phyloP scores from a whole-genome alignment of 768 basidiomycete species.

The Auricularia sp. region DNA sequence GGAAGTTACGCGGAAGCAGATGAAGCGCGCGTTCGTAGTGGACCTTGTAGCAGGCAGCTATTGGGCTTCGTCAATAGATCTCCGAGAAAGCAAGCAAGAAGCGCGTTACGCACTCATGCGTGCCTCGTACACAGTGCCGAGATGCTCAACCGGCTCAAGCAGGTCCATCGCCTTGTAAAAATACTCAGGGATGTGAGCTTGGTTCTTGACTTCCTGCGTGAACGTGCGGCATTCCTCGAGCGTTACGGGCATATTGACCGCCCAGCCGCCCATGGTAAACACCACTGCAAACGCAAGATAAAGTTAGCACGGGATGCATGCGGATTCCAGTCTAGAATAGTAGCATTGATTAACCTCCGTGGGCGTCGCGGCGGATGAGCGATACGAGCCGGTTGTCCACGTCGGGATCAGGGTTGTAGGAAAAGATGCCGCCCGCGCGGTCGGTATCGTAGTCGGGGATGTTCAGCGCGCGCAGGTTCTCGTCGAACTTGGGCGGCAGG shows the following conservation, averaged over 20 bases:
- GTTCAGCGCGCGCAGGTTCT: constrained; percentile 4
- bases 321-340: neutral
- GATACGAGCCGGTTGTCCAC: constrained; percentile 10
- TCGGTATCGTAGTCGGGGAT: constrained; percentile 11
- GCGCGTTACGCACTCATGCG: constrained; percentile 11
- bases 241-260: constrained; percentile 18
- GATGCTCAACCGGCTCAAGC: constrained; percentile 10
- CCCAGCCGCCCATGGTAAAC: constrained; percentile 19
- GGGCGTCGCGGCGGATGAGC: constrained; percentile 10
- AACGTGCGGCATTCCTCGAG: constrained; percentile 16
- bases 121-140: neutral
- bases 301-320: neutral
- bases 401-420: constrained; percentile 8
- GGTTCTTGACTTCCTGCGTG: constrained; percentile 4
- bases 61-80: constrained; percentile 15
- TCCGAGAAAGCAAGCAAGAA: neutral
- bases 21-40: constrained; percentile 18
- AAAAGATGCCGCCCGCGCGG: constrained; percentile 9
- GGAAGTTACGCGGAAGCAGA: constrained; percentile 22
- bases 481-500: constrained; percentile 11
- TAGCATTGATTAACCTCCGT: constrained; percentile 10
- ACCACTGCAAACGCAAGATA: constrained; percentile 1
- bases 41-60: constrained; percentile 11
- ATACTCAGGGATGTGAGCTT: constrained; percentile 11
- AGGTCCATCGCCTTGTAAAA: neutral